Conservation (phyloP, 768 basidiomycete species). For the Rhodotorula diobovata region DNA sequence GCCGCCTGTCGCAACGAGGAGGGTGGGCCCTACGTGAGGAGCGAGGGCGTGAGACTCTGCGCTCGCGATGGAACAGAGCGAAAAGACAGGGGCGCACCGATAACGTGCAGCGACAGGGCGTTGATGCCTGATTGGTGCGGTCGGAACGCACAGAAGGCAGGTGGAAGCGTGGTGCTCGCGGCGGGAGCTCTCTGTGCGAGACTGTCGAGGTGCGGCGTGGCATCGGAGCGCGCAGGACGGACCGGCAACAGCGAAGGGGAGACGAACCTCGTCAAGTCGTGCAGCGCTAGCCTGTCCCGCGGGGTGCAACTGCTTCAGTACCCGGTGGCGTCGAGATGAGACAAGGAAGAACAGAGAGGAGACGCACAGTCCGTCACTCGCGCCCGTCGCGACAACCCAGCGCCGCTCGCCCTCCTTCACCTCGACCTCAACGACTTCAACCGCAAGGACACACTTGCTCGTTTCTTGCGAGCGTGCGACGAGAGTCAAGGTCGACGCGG, state of each 20-base stretch:
- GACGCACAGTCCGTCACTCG: constrained; percentile 12
- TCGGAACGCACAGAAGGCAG: not conserved
- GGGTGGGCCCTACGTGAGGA: not conserved
- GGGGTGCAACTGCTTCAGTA: too few species aligned
- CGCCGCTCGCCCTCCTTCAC: not conserved
- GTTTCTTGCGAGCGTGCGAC: not conserved
- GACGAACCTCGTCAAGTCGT: constrained; percentile 1
- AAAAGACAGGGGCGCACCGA: not conserved
- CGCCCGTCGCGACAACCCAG: not conserved
- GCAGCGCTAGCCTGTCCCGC: not conserved
- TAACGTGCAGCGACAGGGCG: not conserved
- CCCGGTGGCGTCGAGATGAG: not conserved
- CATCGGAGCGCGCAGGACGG: too few species aligned
- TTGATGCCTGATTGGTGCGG: constrained; percentile 23
- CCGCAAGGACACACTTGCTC: constrained; percentile 8
- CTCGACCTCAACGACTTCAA: not conserved
- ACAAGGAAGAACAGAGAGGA: not conserved
- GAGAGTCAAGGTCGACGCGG: not conserved
- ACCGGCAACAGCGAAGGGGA: too few species aligned
- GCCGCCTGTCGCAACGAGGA: constrained; percentile 4
- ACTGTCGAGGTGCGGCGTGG: not conserved
- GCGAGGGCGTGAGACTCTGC: too few species aligned
- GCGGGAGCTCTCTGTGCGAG: not conserved
- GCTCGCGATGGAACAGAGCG: too few species aligned
- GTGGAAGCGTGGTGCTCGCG: not conserved